Percentiles rank a stretch among this genome's conserved stretches.
Conservation (phyloP, 768 basidiomycete genomes). For the Xerocomus spinulosus region DNA sequence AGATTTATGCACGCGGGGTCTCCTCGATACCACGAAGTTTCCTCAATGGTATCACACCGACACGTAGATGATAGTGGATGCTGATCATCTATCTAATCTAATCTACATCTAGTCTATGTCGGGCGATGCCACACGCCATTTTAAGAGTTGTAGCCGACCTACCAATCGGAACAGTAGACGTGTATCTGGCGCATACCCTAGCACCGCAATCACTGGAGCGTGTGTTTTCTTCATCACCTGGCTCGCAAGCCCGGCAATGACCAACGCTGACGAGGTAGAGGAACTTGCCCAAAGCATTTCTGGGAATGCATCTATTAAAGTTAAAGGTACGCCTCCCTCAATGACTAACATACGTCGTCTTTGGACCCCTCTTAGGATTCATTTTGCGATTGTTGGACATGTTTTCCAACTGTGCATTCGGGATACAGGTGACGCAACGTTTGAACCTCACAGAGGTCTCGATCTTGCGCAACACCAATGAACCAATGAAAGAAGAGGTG, state of each 20-base stretch:
- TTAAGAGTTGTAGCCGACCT: not conserved
- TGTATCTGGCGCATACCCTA: not conserved
- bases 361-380: conserved; percentile 22
- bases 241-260: not conserved
- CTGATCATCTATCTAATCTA: conserved; percentile 8
- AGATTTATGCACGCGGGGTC: conserved; percentile 89
- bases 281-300: not conserved
- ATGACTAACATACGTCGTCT: not conserved
- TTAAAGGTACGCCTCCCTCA: conserved; percentile 18
- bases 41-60: conserved; percentile 25
- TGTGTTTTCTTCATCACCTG: not conserved
- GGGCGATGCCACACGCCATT: too few species aligned
- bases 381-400: conserved; percentile 37
- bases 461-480: conserved; percentile 33
- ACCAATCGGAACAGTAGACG: not conserved
- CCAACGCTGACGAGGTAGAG: not conserved
- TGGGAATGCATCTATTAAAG: conserved; percentile 19
- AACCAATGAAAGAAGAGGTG: conserved; percentile 33
- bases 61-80: conserved; percentile 15
- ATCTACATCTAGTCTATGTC: not conserved
- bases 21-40: conserved; percentile 68
- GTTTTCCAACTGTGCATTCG: conserved; percentile 27
- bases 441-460: conserved; percentile 37
- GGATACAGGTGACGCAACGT: conserved; percentile 2
- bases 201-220: not conserved